Evolutionary conservation across 371 early-diverging fungal species (phyloP), one percentile per base, ranked within the genome.

Genomic region (Mucor piriformis): DNA sequence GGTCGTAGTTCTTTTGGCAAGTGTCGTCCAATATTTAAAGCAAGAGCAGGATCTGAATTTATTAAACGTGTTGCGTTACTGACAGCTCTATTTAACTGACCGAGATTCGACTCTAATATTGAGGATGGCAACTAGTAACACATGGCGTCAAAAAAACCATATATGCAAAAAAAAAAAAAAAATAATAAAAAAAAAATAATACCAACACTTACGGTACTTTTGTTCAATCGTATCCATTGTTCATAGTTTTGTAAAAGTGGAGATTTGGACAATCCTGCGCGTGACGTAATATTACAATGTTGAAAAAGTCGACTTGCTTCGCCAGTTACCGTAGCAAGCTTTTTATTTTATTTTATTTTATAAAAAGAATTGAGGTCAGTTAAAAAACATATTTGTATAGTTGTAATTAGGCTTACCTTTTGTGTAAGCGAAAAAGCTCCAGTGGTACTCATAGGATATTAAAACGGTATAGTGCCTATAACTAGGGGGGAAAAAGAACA

Each of bases 301-400:
- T 66, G 61, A 51, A 61, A 66, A 23, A 66, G 57, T 25, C 58
- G 57, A 57, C 53, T 52, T 50, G 69, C 61, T 68, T 64, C 61
- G 40, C 52, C 18, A 32, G 69, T 60, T 27, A 68, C 53, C 35
- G 29, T 47, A 25, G 46, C 56, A 35, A 68, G 57, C 69, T 68
- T 55, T 8, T 50, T 18, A 23, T 40, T 29, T 18, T 25, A 29
- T 29, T 6, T 12, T 15, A 10, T 6, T 16, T 40, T n/a, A n/a
- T n/a, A n/a, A n/a, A n/a, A n/a, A n/a, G n/a, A n/a, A n/a, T n/a
- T n/a, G n/a, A n/a, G n/a, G n/a, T n/a, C n/a, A n/a, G n/a, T n/a
- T n/a, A n/a, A n/a, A n/a, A n/a, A n/a, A n/a, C n/a, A n/a, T n/a
- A n/a, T n/a, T n/a, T n/a, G n/a, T n/a, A n/a, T n/a, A n/a, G n/a